Evolutionary conservation across 768 basidiomycete genomes (phyloP).

Genomic region (Lentinula sp.): DNA sequence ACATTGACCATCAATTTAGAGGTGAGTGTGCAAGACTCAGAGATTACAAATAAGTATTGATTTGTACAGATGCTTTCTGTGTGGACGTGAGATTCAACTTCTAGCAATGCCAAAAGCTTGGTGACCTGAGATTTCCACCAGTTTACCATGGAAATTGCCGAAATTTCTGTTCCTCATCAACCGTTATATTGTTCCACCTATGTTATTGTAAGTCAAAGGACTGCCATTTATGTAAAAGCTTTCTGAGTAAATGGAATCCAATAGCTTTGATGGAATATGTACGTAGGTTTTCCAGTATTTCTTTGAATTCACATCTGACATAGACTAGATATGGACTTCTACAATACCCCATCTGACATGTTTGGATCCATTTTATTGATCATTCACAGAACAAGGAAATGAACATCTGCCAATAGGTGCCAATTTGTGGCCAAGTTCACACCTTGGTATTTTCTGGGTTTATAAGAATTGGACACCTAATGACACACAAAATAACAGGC

Average conservation of each 20-base stretch:
- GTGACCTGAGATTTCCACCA: background rate
- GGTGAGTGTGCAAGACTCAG: conserved; percentile 9
- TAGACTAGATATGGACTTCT: background rate
- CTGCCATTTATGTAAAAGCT: background rate
- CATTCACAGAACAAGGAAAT: background rate
- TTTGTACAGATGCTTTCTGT: conserved; percentile 12
- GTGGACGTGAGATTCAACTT: conserved; percentile 14
- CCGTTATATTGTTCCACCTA: conserved; percentile 21
- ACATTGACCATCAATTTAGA: conserved; percentile 18
- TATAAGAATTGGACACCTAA: background rate
- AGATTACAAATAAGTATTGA: background rate
- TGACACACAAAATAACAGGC: conserved; percentile 7
- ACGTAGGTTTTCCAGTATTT: background rate
- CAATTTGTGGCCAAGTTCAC: conserved; percentile 15
- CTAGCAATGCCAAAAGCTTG: too few species aligned
- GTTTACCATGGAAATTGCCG: conserved; percentile 21
- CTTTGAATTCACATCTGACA: background rate
- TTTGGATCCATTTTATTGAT: background rate
- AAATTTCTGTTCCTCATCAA: conserved; percentile 23
- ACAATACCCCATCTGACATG: conserved; percentile 8
- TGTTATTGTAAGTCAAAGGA: conserved; percentile 18
- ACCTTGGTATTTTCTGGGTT: conserved; percentile 9
- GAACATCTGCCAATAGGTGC: conserved; percentile 8
- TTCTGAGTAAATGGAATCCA: background rate
- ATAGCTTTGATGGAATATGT: conserved; percentile 19